Evolutionary conservation across 176 grass and related monocot genomes (phyloP), one percentile per base, ranked within the genome.

Genomic region (Otatea glauca): DNA sequence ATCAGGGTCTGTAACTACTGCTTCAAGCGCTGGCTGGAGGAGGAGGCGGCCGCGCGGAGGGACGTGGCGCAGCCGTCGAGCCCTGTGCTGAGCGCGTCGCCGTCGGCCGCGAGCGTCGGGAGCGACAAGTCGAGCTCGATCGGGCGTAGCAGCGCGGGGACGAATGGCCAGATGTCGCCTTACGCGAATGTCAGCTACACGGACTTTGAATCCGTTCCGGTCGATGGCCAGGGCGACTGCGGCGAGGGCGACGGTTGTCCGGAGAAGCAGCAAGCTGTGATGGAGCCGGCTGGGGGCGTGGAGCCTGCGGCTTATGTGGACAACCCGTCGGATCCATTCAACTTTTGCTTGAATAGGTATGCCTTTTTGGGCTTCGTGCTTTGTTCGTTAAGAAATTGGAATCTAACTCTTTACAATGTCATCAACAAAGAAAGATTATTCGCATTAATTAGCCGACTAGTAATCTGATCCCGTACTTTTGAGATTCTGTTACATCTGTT

Each of bases 1-100:
- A 86, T 99, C 80, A 89, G 96, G 35, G 96, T 99, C 23, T 99
- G 96, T 74, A 99, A 89, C 43, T 96, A 90, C 76, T 96, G 93
- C 74, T 92, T 89, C 68, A 92, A 89, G 78, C 93, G 94, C 44
- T 93, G 88, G 91, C 41, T 51, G 61, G 92, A 87, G 80, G 89
- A 92, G 81, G 78, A 84, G 35, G 60, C 83, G 16, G 75, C 70
- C 1, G 11, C 68, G 1, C 74, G 70, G 25, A 85, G 70, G 39
- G 85, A 83, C 68, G 45, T n/a, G 64, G 81, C 53, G 17, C 85
- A 72, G 60, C 74, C 89, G 0, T 69, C 80, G 15, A 89, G 74
- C 48, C 86, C 86, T 17, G 81, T 89, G n/a, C 81, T 88, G 25
- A 94, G 92, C 82, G 66, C 83, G 29, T 92, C 81, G 11, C 80